phyloP scores from a whole-genome alignment of 768 basidiomycete species.

The Serendipita sp. region DNA sequence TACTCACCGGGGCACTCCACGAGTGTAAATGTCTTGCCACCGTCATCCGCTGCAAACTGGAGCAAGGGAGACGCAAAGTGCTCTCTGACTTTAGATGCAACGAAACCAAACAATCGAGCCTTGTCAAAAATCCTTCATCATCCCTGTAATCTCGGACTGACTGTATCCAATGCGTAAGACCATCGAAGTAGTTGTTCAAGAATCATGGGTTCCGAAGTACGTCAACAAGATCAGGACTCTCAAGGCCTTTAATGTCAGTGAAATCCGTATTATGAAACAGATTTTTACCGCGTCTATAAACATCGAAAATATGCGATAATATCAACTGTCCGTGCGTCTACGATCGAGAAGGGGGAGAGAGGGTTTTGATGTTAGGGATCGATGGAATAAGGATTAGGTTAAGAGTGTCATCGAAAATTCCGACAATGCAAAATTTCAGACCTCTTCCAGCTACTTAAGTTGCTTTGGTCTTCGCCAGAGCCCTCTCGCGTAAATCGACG shows the following conservation, averaged over 20 bases:
- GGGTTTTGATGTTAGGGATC: too few relatives aligned
- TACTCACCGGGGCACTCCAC: slow-evolving; percentile 72
- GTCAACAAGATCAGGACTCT: too few relatives aligned
- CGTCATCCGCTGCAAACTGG: slow-evolving; percentile 58
- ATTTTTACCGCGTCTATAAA: too few relatives aligned
- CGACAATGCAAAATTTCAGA: too few relatives aligned
- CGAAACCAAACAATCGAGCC: neutral
- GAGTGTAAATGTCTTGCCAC: slow-evolving; percentile 56
- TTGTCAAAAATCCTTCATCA: neutral
- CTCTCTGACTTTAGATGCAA: slow-evolving; percentile 41
- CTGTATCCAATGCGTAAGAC: neutral
- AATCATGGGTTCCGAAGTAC: too few relatives aligned
- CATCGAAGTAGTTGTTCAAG: neutral
- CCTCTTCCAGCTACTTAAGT: neutral
- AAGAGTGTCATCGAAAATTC: neutral
- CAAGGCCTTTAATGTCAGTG: too few relatives aligned
- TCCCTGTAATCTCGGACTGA: neutral
- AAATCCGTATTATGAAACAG: too few relatives aligned
- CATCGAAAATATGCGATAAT: too few relatives aligned
- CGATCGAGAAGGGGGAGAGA: too few relatives aligned
- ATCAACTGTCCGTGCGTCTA: too few relatives aligned
- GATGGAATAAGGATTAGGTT: too few relatives aligned
- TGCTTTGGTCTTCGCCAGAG: slow-evolving; percentile 19
- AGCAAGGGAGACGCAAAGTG: slow-evolving; percentile 89
- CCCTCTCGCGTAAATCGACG: slow-evolving; percentile 21